Conservation (phyloP, 1,284 basidiomycete genomes). For the Apiotrichum gamsii region DNA sequence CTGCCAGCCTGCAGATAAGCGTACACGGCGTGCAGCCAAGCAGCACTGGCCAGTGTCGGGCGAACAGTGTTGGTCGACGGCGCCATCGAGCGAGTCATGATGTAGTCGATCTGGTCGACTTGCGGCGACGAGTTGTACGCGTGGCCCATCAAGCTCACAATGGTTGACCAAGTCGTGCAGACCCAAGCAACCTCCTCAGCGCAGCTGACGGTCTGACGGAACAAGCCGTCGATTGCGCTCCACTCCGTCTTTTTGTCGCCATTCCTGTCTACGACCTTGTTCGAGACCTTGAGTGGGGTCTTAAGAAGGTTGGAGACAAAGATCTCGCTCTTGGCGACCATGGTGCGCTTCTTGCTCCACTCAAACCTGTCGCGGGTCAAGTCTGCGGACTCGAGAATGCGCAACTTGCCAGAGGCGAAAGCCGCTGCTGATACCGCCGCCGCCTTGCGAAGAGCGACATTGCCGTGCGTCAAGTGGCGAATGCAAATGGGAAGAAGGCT, state of each 20-base stretch:
- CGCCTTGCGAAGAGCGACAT: constrained; percentile 23
- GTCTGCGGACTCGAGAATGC: constrained; percentile 17
- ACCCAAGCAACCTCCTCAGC: constrained; percentile 40
- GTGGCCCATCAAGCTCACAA: constrained; percentile 43
- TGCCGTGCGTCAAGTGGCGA: constrained; percentile 17
- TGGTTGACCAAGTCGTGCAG: constrained; percentile 39
- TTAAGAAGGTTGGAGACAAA: constrained; percentile 28
- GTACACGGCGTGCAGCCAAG: constrained; percentile 46
- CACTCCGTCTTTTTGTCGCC: constrained; percentile 37
- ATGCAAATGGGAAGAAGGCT: constrained; percentile 34
- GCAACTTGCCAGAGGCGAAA: constrained; percentile 29
- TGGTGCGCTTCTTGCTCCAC: constrained; percentile 19
- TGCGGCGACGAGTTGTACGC: constrained; percentile 31
- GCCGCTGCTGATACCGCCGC: constrained; percentile 27
- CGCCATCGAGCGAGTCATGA: constrained; percentile 39
- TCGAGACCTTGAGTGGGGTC: neutral
- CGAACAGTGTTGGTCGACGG: constrained; percentile 29
- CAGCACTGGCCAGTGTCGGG: constrained; percentile 32
- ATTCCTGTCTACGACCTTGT: constrained; percentile 5
- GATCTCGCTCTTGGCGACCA: constrained; percentile 24
- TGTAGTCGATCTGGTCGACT: constrained; percentile 32
- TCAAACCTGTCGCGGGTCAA: constrained; percentile 9
- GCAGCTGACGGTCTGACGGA: constrained; percentile 33
- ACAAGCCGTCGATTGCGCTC: constrained; percentile 22
- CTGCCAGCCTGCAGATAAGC: constrained; percentile 35